phyloP scores from a whole-genome alignment of 345 rosid species.

The Salix dunnii region DNA sequence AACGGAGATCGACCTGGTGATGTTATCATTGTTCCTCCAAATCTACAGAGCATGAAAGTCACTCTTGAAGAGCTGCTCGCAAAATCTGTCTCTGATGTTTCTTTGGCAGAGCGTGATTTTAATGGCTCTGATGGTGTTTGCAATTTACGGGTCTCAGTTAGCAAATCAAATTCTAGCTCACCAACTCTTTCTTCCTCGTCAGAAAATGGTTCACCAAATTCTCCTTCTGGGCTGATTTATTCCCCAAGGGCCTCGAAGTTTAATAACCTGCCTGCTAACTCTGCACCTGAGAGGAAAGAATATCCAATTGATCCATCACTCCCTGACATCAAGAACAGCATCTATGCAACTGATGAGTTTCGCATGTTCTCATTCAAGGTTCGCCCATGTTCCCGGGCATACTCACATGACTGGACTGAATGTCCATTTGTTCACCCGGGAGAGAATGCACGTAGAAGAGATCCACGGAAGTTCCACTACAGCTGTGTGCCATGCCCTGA shows the following conservation, averaged over 20 bases:
- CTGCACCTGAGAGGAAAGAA: slow-evolving; percentile 44
- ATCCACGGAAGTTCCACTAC: slow-evolving; percentile 67
- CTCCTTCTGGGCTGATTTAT: slow-evolving; percentile 26
- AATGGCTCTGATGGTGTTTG: slow-evolving; percentile 12
- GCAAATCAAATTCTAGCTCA: slow-evolving; percentile 25
- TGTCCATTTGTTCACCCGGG: slow-evolving; percentile 83
- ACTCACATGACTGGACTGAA: slow-evolving; percentile 83
- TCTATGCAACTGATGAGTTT: slow-evolving; percentile 65
- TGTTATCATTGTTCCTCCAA: slow-evolving; percentile 53
- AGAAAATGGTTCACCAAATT: slow-evolving; percentile 32
- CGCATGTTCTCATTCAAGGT: slow-evolving; percentile 68
- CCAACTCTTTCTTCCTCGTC: slow-evolving; percentile 34
- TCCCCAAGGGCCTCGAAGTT: slow-evolving; percentile 33
- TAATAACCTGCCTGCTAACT: slow-evolving; percentile 13
- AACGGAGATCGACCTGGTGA: slow-evolving; percentile 52
- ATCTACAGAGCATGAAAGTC: slow-evolving; percentile 26
- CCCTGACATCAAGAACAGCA: slow-evolving; percentile 67
- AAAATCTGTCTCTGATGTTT: not conserved
- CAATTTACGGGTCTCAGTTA: slow-evolving; percentile 24
- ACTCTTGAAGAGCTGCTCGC: slow-evolving; percentile 43
- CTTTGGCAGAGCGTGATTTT: slow-evolving; percentile 3
- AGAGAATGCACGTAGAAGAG: slow-evolving; percentile 76
- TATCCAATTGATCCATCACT: slow-evolving; percentile 67
- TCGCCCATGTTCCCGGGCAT: slow-evolving; percentile 60
- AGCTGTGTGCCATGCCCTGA: slow-evolving; percentile 81